A percentile compares a stretch with the other conserved stretches of the same genome.
These are phyloP conservation scores for Melocanna baccifera DNA, from an alignment of 176 grass and related monocot species.

Conservation along the genomic window DNA sequence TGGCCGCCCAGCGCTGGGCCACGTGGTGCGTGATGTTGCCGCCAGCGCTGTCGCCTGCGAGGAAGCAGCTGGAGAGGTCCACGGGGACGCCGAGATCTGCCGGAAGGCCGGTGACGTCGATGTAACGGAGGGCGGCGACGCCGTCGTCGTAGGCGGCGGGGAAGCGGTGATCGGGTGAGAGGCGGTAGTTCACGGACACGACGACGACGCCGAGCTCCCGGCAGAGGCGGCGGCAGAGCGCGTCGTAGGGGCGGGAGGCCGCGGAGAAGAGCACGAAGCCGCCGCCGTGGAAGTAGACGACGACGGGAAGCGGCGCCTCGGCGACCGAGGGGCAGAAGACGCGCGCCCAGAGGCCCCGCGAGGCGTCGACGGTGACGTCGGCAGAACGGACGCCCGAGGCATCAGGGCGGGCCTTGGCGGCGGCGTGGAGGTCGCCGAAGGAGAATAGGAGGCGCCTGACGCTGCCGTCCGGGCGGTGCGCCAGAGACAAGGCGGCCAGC, in stretches of 20 bases:
- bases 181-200: constrained; percentile 60
- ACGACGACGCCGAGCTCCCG: constrained; percentile 22
- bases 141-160: constrained; percentile 73
- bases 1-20: constrained; percentile 36
- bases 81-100: background rate
- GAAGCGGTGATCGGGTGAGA: constrained; percentile 59
- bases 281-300: constrained; percentile 54
- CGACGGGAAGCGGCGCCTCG: background rate
- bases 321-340: constrained; percentile 18
- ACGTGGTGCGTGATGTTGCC: constrained; percentile 50
- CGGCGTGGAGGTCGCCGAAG: constrained; percentile 16
- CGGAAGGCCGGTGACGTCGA: constrained; percentile 14
- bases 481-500: constrained; percentile 9
- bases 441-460: constrained; percentile 35
- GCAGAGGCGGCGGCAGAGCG: constrained; percentile 36
- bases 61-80: constrained; percentile 39
- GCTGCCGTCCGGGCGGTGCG: constrained; percentile 40
- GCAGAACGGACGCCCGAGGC: constrained; percentile 23
- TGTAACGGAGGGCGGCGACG: constrained; percentile 39
- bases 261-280: constrained; percentile 36
- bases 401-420: constrained; percentile 6
- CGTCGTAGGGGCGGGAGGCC: constrained; percentile 30
- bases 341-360: constrained; percentile 31
- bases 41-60: constrained; percentile 54
- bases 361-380: constrained; percentile 40